These are phyloP conservation scores for Dissophora ornata DNA, from an alignment of 192 early-diverging fungal species.

Conservation along the genomic window DNA sequence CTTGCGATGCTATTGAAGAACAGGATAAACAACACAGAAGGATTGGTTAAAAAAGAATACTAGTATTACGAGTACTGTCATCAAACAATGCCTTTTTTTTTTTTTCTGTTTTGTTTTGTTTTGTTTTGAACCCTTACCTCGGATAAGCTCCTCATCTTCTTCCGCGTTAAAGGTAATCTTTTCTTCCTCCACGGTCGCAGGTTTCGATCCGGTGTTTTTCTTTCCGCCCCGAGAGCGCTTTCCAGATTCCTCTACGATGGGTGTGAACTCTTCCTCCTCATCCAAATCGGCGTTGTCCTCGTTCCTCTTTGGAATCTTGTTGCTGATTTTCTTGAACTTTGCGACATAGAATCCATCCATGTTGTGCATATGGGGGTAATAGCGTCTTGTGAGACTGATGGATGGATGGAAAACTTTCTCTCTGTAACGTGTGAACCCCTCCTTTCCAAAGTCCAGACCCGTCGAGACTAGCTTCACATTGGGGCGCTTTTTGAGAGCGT, in stretches of 20 bases:
- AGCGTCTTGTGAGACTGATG: constrained; percentile 84
- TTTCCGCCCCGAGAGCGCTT: constrained; percentile 40
- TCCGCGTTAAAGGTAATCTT: constrained; percentile 40
- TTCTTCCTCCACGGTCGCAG: constrained; percentile 1
- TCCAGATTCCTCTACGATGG: constrained; percentile 40
- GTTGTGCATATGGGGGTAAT: constrained; percentile 98
- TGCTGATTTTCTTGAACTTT: constrained; percentile 95
- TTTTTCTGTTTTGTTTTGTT: too few relatives aligned
- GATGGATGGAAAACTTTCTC: constrained; percentile 90
- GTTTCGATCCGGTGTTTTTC: constrained; percentile 15
- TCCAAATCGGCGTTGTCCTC: constrained; percentile 53
- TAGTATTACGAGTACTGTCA: too few relatives aligned
- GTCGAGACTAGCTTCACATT: constrained; percentile 93
- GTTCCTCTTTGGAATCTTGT: constrained; percentile 73
- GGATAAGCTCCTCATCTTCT: constrained; percentile 45
- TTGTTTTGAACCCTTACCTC: too few relatives aligned
- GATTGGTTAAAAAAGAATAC: too few relatives aligned
- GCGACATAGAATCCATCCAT: constrained; percentile 99
- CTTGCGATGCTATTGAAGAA: constrained; percentile 34
- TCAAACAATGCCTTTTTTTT: too few relatives aligned
- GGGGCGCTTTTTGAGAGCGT: constrained; percentile 93
- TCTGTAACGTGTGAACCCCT: constrained; percentile 90
- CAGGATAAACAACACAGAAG: too few relatives aligned
- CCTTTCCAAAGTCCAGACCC: constrained; percentile 92
- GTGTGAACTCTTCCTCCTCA: constrained; percentile 52